phyloP scores from a whole-genome alignment of 2,329 filamentous ascomycete genomes.

The Colletotrichum tamarilloi region DNA sequence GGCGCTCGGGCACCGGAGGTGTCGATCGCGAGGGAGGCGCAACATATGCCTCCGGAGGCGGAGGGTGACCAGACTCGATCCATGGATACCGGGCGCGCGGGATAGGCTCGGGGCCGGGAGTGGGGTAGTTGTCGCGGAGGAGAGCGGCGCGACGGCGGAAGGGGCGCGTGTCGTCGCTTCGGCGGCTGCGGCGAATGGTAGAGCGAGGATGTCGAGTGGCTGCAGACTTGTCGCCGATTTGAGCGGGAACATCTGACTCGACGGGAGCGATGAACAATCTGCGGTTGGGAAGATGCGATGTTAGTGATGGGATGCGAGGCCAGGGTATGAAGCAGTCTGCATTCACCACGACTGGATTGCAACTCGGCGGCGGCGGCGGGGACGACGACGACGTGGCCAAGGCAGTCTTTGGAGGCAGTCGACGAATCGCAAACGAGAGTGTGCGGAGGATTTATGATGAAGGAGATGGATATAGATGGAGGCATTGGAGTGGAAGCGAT shows the following conservation, averaged over 20 bases:
- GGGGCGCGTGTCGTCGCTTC: slow-evolving; percentile 46
- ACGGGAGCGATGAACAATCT: slow-evolving; percentile 60
- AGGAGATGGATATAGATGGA: slow-evolving; percentile 1
- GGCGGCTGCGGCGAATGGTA: slow-evolving; percentile 52
- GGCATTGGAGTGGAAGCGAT: slow-evolving; percentile 15
- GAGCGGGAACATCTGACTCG: slow-evolving; percentile 54
- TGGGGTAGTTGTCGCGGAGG: slow-evolving; percentile 33
- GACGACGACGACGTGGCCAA: not conserved
- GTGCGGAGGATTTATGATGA: slow-evolving; percentile 6
- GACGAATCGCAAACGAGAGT: not conserved
- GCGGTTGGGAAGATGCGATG: slow-evolving; percentile 5
- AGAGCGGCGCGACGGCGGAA: slow-evolving; percentile 42
- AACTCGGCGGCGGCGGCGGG: not conserved
- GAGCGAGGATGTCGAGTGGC: slow-evolving; percentile 47
- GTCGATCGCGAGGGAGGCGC: slow-evolving; percentile 23
- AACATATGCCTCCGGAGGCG: slow-evolving; percentile 34
- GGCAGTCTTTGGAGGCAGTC: not conserved
- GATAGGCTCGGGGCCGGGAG: slow-evolving; percentile 24
- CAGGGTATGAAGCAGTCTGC: slow-evolving; percentile 11
- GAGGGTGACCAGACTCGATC: slow-evolving; percentile 35
- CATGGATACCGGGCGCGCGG: slow-evolving; percentile 33
- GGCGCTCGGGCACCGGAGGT: slow-evolving; percentile 9
- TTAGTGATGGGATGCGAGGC: slow-evolving; percentile 23
- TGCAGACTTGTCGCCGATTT: slow-evolving; percentile 43
- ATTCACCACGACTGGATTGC: slow-evolving; percentile 30